Base-by-base conservation (phyloP, 2,329 filamentous ascomycete species). In the Rhexocercosporidium sp. region DNA sequence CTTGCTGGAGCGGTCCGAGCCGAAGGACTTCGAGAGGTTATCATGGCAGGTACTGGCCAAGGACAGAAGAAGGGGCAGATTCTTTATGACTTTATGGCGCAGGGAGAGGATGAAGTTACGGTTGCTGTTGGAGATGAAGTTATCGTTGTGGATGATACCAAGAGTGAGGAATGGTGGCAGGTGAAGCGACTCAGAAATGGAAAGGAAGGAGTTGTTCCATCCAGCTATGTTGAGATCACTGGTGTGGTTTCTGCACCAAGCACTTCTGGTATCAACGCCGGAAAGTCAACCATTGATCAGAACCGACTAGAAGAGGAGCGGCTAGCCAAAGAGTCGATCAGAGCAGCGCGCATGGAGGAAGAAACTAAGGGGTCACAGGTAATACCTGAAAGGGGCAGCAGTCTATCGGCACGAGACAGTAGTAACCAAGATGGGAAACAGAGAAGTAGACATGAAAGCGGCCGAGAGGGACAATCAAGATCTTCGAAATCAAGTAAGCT, bases 161-260 rank as follows among this genome's bases (percentile, higher is more conserved):
- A 94, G 80, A 97, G 94, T 70, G 94, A 97, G 67, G 96, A 99
- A 77, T 99, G 96, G 96, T 98, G 96, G 95, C 94, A 96, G 83
- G 93, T 99, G 41, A 88, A 92, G 67, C 88, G 94, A 41, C 77
- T 97, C 70, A 96, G 94, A 82, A 98, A 94, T 77, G 93, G 93
- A 73, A 96, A 94, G 77, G 93, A 97, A 81, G 96, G 96, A 46
- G 96, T 99, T 29, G 94, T 99, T 9, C 96, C 96, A 16, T 96
- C 94, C 82, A 97, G 93, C 80, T 99, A 98, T 76, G 90, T 99
- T 73, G 95, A 99, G 78, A 83, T 97, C 62, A 94, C 89, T 25
- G 93, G 93, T 64, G 86, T 86, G 14, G 79, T 90, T 27, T 78
- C 85, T 37, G 9, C 44, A 22, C 80, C 85, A 4, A 79, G 84